Evolutionary conservation across 352 stramenopile species (phyloP), one percentile per base, ranked within the genome.

Genomic region (Globisporangium iwayamae): DNA sequence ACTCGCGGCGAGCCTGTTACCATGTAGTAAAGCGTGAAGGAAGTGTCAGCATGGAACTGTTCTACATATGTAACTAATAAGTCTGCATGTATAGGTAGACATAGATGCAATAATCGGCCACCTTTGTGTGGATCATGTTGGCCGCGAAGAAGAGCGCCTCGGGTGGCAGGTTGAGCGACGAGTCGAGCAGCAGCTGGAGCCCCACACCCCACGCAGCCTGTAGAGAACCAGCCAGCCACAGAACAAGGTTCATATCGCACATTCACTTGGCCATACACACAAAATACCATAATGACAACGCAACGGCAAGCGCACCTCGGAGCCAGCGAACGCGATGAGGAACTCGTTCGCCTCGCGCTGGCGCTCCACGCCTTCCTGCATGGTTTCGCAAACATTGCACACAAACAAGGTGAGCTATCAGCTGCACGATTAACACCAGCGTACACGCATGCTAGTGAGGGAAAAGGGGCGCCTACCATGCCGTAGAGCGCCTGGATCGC

Each of bases 81-180:
- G 25, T 28, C 1, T 28, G 25, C 25, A 3, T 30, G 18, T 20
- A 34, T 13, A 18, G 16, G 39, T 28, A 67, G 36, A 72, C 50
- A 6, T 56, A 36, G 48, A 55, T 7, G 16, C 14, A 39, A 8
- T 43, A 30, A 9, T 7, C 48, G 25, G 25, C 25, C 25, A 87
- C 74, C 63, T 91, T 91, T 18, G 75, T 71, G 64, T 91, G 83
- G 20, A 91, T 51, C 79, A 91, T 88, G 58, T 89, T 91, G 58
- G 83, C 83, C 0, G 80, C 79, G 48, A 91, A 89, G 71, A 88
- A 91, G n/a, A 89, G 76, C 56, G 72, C 76, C 56, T 88, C 78
- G 4, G 70, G 66, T 30, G 78, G 68, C 51, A 88, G 50, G 25
- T 63, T 64, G 20, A 84, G 68, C 38, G 78, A 67, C 63, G 76